Conservation (phyloP, 108 stramenopile genomes). For the Poteriospumella lacustris region DNA sequence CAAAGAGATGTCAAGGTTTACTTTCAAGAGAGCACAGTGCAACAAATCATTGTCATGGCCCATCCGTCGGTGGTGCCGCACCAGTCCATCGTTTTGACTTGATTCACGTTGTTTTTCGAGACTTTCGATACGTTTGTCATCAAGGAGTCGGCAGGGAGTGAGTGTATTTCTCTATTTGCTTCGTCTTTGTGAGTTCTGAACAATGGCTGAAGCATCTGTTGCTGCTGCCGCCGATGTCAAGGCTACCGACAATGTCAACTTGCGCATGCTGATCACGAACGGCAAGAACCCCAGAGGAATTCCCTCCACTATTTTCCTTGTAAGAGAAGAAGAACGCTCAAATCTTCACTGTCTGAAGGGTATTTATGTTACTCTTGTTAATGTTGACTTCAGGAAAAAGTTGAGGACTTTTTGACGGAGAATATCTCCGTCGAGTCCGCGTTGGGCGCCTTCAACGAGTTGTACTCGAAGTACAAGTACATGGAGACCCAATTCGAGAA, state of each 20-base stretch:
- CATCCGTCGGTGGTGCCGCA: too few relatives aligned
- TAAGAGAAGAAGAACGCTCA: slow-evolving; percentile 34
- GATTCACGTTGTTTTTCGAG: too few relatives aligned
- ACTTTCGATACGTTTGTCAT: too few relatives aligned
- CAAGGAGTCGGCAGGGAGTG: too few relatives aligned
- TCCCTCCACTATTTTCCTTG: slow-evolving; percentile 48
- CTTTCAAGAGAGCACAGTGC: too few relatives aligned
- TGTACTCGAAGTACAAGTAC: slow-evolving; percentile 40
- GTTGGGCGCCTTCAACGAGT: slow-evolving; percentile 54
- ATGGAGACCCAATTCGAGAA: slow-evolving; percentile 45
- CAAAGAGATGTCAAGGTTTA: too few relatives aligned
- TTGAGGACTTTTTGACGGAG: slow-evolving; percentile 41
- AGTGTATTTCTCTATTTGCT: too few relatives aligned
- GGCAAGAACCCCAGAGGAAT: slow-evolving; percentile 51
- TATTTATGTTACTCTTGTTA: slow-evolving; percentile 14
- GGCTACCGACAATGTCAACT: slow-evolving; percentile 19
- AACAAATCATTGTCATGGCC: too few relatives aligned
- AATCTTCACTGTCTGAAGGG: background rate
- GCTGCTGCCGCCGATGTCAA: too few relatives aligned
- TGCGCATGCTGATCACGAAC: slow-evolving; percentile 18
- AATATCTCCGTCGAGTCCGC: slow-evolving; percentile 46
- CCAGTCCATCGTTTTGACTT: too few relatives aligned
- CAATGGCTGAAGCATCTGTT: too few relatives aligned
- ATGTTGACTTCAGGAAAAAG: slow-evolving; percentile 36
- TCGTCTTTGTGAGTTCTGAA: too few relatives aligned